Base-by-base conservation (phyloP, 495 filamentous ascomycete species). In the Lasiosphaeriaceae sp. region DNA sequence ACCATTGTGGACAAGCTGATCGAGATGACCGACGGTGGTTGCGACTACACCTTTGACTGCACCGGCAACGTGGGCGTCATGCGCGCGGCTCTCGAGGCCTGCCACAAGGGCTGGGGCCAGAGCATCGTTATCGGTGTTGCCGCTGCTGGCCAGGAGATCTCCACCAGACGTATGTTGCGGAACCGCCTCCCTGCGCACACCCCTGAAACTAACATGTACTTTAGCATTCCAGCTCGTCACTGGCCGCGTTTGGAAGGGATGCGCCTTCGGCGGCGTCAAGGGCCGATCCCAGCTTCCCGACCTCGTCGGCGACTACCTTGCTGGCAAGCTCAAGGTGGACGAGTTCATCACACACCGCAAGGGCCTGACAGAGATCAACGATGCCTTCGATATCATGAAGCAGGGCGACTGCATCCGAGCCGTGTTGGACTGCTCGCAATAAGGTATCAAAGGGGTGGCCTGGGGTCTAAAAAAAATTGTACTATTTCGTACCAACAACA, bases 11-110 rank as follows among this genome's bases (percentile, higher is more conserved):
- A 95, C 65, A 81, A 90, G 75, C 79, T 98, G 55, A 86, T 97
- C 61, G 94, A 97, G 77, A 90, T 97, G 88, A 98, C 94, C n/a
- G 94, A 98, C 70, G 94, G 94, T 57, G 94, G 94, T 17, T 94
- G 92, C 69, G 94, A 98, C 77, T 98, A 97, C 77, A 98, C 94
- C 47, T 98, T 98, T 69, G 94, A 98, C 77, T 98, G 94, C 78
- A 98, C 94, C 4, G 94, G 94, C 19, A 97, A 97, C 66, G 92
- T 96, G 23, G 82, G 86, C 51, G 94, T 98, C 35, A 98, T 98
- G 94, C 84, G 94, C 57, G 89, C 89, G 26, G 94, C 94, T 46
- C 83, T 98, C 47, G 94, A 98, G 78, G 92, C 94, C 37, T 98
- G 94, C 77, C 95, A 98, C 76, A 98, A 98, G 83, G 94, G 94